Evolutionary conservation across 2,329 filamentous ascomycete genomes (phyloP), one percentile per base, ranked within the genome.

Genomic region (Lachnellula hyalina): DNA sequence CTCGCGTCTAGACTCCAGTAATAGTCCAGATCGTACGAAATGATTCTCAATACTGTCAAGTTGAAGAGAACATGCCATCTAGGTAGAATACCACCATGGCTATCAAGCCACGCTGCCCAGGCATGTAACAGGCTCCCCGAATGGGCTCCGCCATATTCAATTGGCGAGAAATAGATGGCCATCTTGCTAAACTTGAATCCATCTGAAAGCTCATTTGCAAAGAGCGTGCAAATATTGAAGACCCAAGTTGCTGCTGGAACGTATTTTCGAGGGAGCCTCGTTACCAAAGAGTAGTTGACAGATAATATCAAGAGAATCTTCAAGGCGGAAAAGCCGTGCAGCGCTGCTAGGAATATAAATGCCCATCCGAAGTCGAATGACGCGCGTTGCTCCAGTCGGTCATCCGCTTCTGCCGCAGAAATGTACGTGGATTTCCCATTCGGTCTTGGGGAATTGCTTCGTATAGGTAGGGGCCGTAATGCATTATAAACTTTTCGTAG

Each of bases 21-120:
- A 70, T 96, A 92, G 72, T 99, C 94, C 68, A 99, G 73, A 70
- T 97, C 97, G 79, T 96, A 99, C 70, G 93, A 96, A 65, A 99
- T 91, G 47, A 97, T 77, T 5, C 94, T 86, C 53, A 99, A 75
- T 25, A 97, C 86, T 3, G 93, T 96, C 58, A 99, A 84, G 67
- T 99, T 99, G 79, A 99, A 99, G 5, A 96, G 79, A n/a, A 99
- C 85, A 70, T 97, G 90, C 94, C 94, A 99, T 56, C 93, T 82
- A 0, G 86, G 78, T 68, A 96, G 85, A n/a, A 99, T 75, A 0
- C 94, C 94, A 7, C 90, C 85, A 61, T 87, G 86, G 51, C 79
- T 77, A 72, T 99, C 94, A 15, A 97, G 75, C 75, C 82, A 88
- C 44, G 77, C 75, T 7, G 85, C 91, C 77, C 86, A 86, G 11